Conservation (phyloP, 768 basidiomycete genomes). For the Obba rivulosa region DNA sequence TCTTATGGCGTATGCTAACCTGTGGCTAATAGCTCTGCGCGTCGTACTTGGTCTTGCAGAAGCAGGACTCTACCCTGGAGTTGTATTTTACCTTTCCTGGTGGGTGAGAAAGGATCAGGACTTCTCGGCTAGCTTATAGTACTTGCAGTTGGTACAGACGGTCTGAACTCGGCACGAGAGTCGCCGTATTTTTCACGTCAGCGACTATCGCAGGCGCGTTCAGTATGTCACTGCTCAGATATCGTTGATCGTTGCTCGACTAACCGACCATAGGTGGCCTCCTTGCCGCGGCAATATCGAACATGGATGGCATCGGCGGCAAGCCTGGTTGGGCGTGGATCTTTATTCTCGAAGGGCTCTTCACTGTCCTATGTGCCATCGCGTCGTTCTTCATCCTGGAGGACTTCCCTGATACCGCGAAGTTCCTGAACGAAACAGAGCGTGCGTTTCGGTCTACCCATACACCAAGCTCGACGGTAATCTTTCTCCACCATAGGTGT, state of each 20-base stretch:
- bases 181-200: conserved; percentile 75
- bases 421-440: conserved; percentile 62
- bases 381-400: conserved; percentile 69
- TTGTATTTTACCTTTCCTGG: conserved; percentile 63
- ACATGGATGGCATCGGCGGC: conserved; percentile 66
- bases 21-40: conserved; percentile 40
- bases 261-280: conserved; percentile 42
- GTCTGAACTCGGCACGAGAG: conserved; percentile 64
- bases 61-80: conserved; percentile 46
- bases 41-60: conserved; percentile 54
- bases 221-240: conserved; percentile 33
- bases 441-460: conserved; percentile 28
- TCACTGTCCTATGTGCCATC: conserved; percentile 54
- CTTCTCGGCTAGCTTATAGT: neutral
- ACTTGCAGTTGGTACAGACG: conserved; percentile 70
- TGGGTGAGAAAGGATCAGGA: conserved; percentile 7
- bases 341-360: conserved; percentile 69
- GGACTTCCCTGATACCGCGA: conserved; percentile 74
- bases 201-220: conserved; percentile 78
- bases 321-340: conserved; percentile 66
- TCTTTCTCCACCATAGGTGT: conserved; percentile 38
- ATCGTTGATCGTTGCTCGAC: neutral
- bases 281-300: conserved; percentile 59
- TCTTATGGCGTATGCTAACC: neutral
- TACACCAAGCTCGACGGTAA: neutral